Conservation (phyloP, 345 rosid genomes). For the Acer saccharum region DNA sequence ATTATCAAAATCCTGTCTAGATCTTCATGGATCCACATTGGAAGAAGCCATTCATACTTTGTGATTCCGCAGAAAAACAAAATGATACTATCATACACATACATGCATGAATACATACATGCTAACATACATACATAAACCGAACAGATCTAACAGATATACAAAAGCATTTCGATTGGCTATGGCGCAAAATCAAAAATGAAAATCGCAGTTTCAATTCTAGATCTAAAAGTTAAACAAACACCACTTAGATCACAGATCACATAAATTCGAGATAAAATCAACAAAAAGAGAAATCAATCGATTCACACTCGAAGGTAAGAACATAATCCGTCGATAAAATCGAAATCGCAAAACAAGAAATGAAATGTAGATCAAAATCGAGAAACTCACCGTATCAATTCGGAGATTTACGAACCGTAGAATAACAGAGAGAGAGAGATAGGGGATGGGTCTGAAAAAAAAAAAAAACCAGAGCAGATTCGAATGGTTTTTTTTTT, state of each 20-base stretch:
- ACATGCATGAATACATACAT: background rate
- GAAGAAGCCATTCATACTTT: background rate
- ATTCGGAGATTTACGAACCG: background rate
- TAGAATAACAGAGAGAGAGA: background rate
- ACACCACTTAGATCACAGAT: background rate
- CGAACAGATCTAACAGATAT: conserved; percentile 16
- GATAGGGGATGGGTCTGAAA: background rate
- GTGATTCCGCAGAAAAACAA: background rate
- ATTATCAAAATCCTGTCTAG: background rate
- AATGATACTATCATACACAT: background rate
- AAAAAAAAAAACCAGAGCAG: background rate
- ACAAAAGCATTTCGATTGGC: conserved; percentile 2
- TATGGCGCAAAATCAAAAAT: background rate
- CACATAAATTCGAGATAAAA: background rate
- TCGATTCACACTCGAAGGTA: background rate
- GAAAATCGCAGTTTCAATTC: background rate
- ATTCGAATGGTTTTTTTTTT: too few relatives aligned
- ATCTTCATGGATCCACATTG: background rate
- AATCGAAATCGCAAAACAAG: background rate
- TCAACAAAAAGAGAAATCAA: background rate
- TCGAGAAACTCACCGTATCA: conserved; percentile 5
- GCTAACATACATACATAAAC: background rate
- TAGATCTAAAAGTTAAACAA: conserved; percentile 19
- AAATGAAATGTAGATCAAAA: too few relatives aligned
- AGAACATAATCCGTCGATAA: too few relatives aligned